Base-by-base conservation (phyloP, 2,329 filamentous ascomycete genomes). In the Ascochyta koolunga region DNA sequence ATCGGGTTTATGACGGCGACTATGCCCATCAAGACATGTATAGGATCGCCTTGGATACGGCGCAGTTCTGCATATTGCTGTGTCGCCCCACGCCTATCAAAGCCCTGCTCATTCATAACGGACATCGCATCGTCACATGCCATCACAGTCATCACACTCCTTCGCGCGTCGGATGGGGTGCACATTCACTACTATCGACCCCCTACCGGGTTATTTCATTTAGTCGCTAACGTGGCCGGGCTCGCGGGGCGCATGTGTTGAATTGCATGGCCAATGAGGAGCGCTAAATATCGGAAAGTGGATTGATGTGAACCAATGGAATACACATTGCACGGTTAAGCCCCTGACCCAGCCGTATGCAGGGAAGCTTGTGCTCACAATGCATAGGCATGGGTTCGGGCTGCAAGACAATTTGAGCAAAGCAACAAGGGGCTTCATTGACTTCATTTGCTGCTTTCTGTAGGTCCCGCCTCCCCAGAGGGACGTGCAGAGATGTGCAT, bases 311-410 rank as follows among this genome's bases (percentile, higher is more conserved):
- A 54, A 48, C 60, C 62, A 61, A 65, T 65, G 36, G 50, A 33
- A 38, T 49, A 35, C 38, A 41, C 40, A 24, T 24, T 36, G 29
- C 31, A 42, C 48, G 42, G 33, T 36, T 58, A 61, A 47, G 29
- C 39, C 62, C 59, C 62, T 56, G 64, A 56, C 56, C 50, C 59
- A 39, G 58, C 45, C 53, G 58, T 44, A 66, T 68, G 64, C 67
- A 70, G 64, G 67, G 63, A 58, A 59, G 56, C 62, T 63, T 67
- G 67, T 68, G 67, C 62, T 66, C 60, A 48, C 60, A 64, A 58
- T 72, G 69, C 70, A 73, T 71, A 68, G 69, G 61, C 64, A 61
- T 56, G 52, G 54, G 50, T 58, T 61, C 55, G 58, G 64, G 61
- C 54, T 57, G 58, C 60, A 59, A 60, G 62, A 60, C 69, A 69